phyloP scores from a whole-genome alignment of 176 grass and related monocot species.

The Aegilops longissima region DNA sequence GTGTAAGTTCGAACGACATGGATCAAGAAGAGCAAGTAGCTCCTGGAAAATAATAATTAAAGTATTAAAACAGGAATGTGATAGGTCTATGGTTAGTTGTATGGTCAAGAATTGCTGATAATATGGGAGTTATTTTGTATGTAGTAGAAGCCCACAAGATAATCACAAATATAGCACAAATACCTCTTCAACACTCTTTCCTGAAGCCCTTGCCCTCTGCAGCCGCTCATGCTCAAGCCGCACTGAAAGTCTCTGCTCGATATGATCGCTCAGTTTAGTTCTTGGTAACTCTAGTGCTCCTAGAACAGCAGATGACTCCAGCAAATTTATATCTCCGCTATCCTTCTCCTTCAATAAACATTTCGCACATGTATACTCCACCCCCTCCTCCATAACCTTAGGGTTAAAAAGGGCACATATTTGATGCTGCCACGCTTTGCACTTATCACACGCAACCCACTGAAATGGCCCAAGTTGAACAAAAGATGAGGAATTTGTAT shows the following conservation, averaged over 20 bases:
- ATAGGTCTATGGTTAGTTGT: neutral
- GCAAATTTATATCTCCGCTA: conserved; percentile 36
- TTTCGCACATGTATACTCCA: conserved; percentile 78
- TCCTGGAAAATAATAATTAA: neutral
- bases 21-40: neutral
- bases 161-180: conserved; percentile 20
- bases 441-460: conserved; percentile 94
- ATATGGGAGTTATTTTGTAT: conserved; percentile 5
- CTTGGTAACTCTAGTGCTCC: conserved; percentile 71
- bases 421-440: conserved; percentile 94
- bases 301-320: conserved; percentile 49
- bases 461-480: conserved; percentile 46
- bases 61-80: neutral
- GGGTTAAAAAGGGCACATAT: conserved; percentile 94
- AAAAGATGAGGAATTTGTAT: conserved; percentile 35
- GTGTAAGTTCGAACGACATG: neutral
- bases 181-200: conserved; percentile 75
- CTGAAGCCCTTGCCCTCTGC: conserved; percentile 55
- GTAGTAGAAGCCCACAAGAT: neutral
- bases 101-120: neutral
- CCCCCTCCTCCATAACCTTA: conserved; percentile 58
- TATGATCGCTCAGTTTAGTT: conserved; percentile 84
- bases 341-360: conserved; percentile 78
- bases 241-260: conserved; percentile 78
- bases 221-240: conserved; percentile 67